A percentile compares a stretch with the other conserved stretches of the same genome.
phyloP scores from a whole-genome alignment of 2,329 filamentous ascomycete species.

The Lasiodiplodia gonubiensis region DNA sequence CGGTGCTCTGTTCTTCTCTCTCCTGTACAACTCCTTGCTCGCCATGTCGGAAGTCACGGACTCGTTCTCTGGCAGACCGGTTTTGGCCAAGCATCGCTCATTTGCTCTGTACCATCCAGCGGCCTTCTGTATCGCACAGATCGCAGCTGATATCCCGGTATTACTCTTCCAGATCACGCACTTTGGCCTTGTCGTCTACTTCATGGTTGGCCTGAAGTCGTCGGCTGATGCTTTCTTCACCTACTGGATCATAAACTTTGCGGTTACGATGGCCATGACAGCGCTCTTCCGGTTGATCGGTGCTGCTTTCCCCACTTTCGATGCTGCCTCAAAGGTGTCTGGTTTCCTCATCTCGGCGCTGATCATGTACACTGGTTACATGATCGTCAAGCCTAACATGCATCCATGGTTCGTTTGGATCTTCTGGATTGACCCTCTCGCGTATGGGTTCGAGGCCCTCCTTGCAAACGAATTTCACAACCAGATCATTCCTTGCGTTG shows the following conservation, averaged over 20 bases:
- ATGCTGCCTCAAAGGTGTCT: constrained; percentile 62
- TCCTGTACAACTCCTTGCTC: constrained; percentile 67
- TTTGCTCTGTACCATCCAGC: constrained; percentile 91
- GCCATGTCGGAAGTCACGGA: constrained; percentile 68
- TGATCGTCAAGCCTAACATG: constrained; percentile 55
- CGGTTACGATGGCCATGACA: constrained; percentile 75
- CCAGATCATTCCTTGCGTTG: constrained; percentile 55
- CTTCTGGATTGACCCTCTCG: constrained; percentile 56
- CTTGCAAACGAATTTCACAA: constrained; percentile 32
- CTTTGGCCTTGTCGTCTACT: constrained; percentile 74
- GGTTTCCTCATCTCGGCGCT: constrained; percentile 63
- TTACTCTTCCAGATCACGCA: constrained; percentile 63
- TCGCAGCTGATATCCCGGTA: constrained; percentile 61
- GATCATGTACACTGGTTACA: constrained; percentile 68
- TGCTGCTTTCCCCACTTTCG: constrained; percentile 66
- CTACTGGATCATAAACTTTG: constrained; percentile 74
- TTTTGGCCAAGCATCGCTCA: constrained; percentile 83
- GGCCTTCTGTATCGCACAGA: constrained; percentile 75
- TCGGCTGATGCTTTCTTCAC: constrained; percentile 79
- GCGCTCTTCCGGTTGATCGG: constrained; percentile 81
- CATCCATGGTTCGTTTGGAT: constrained; percentile 61
- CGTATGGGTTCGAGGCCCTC: constrained; percentile 29
- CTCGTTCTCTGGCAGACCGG: constrained; percentile 68
- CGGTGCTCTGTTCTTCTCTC: constrained; percentile 68
- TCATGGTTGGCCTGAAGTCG: constrained; percentile 78